phyloP scores from a whole-genome alignment of 1,284 basidiomycete genomes.

The Apiotrichum mycotoxinovorans region DNA sequence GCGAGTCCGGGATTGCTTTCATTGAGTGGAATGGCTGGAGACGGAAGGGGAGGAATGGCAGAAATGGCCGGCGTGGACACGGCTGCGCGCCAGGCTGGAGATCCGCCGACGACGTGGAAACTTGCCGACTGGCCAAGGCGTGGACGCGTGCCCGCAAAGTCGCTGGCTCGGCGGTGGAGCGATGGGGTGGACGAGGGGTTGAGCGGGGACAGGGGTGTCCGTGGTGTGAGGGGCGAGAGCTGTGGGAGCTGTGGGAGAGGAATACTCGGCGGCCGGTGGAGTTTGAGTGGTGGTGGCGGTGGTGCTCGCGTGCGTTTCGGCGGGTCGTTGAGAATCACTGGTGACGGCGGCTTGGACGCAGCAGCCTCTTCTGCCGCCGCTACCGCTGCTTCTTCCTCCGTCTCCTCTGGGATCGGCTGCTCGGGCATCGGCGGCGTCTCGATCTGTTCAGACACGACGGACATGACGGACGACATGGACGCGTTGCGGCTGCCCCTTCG shows the following conservation, averaged over 20 bases:
- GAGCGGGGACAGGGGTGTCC: slow-evolving; percentile 10
- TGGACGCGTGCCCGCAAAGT: background rate
- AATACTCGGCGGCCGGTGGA: background rate
- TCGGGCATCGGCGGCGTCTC: background rate
- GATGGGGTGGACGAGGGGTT: slow-evolving; percentile 3
- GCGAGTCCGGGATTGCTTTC: background rate
- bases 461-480: background rate
- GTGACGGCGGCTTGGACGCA: background rate
- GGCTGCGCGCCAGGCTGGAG: background rate
- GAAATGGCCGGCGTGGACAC: background rate
- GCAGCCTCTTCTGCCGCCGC: background rate
- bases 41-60: slow-evolving; percentile 10
- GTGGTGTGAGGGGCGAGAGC: background rate
- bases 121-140: background rate
- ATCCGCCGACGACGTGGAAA: background rate
- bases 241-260: background rate
- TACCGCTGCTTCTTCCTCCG: slow-evolving; percentile 9
- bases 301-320: slow-evolving; percentile 7
- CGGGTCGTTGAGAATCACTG: background rate
- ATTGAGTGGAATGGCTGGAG: background rate
- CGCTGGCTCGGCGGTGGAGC: background rate
- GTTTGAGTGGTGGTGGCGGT: slow-evolving; percentile 13
- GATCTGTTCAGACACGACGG: background rate
- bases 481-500: background rate
- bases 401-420: slow-evolving; percentile 14